Evolutionary conservation across 176 grass and related monocot species (phyloP).

Genomic region (Aegilops bicornis): DNA sequence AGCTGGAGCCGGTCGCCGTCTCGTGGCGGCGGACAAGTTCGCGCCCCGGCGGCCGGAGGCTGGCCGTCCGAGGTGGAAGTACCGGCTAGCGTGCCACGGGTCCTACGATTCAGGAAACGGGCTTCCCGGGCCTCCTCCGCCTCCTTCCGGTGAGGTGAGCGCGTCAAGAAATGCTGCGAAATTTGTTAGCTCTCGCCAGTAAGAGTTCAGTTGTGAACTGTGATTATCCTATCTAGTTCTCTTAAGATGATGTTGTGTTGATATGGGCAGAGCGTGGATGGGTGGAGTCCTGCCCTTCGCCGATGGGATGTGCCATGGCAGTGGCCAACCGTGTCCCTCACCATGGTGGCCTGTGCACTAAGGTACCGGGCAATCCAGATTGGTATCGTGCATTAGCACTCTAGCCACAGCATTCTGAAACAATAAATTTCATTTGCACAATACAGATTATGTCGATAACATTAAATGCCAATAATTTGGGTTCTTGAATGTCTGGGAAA

Average conservation of each 20-base stretch:
- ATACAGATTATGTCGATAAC: background rate
- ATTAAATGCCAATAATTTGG: background rate
- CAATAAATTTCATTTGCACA: background rate
- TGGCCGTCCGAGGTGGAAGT: background rate
- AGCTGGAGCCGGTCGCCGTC: background rate
- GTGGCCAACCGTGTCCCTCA: conserved; percentile 81
- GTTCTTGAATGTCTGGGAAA: background rate
- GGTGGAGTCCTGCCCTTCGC: conserved; percentile 48
- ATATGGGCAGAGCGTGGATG: conserved; percentile 35
- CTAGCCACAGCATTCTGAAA: background rate
- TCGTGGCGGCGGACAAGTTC: background rate
- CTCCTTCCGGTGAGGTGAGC: conserved; percentile 38
- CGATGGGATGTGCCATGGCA: conserved; percentile 92
- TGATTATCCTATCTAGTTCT: background rate
- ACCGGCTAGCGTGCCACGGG: conserved; percentile 33
- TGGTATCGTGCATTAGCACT: background rate
- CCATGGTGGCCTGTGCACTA: conserved; percentile 76
- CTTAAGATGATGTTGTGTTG: background rate
- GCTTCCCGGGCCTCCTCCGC: conserved; percentile 3
- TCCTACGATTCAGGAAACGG: conserved; percentile 20
- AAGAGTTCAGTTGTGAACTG: background rate
- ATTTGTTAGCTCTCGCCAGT: background rate
- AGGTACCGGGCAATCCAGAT: conserved; percentile 40
- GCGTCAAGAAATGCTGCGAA: background rate
- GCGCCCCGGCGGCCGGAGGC: background rate